Percentiles rank a stretch among this genome's conserved stretches.
Conservation (phyloP, 192 early-diverging fungal genomes). For the Backusella westeae region DNA sequence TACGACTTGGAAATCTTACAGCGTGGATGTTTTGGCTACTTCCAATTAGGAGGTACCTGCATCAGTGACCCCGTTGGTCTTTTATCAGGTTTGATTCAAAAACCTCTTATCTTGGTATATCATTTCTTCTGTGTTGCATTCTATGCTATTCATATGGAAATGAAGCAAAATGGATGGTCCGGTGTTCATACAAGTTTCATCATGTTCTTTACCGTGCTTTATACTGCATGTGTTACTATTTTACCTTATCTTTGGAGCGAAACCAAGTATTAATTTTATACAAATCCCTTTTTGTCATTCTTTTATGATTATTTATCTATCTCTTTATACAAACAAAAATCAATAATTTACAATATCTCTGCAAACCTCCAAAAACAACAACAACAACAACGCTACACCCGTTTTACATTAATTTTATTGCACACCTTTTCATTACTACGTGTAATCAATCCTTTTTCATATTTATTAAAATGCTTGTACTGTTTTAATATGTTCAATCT, state of each 20-base stretch:
- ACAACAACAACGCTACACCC: not conserved
- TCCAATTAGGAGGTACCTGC: slow-evolving; percentile 79
- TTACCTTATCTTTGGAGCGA: slow-evolving; percentile 44
- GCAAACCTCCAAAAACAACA: not conserved
- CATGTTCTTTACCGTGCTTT: slow-evolving; percentile 49
- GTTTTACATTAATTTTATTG: not conserved
- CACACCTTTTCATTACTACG: too few species aligned
- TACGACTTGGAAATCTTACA: slow-evolving; percentile 71
- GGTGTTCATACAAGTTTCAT: slow-evolving; percentile 47
- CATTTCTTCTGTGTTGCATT: slow-evolving; percentile 95
- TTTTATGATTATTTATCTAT: not conserved
- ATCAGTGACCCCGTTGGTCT: slow-evolving; percentile 81
- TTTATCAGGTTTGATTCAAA: slow-evolving; percentile 76
- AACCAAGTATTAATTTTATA: slow-evolving; percentile 7
- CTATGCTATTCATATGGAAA: slow-evolving; percentile 57
- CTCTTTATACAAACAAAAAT: not conserved
- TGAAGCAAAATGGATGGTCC: slow-evolving; percentile 46
- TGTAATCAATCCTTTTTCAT: too few species aligned
- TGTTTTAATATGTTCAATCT: too few species aligned
- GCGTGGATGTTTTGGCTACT: slow-evolving; percentile 86
- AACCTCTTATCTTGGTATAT: slow-evolving; percentile 72
- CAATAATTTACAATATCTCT: not conserved
- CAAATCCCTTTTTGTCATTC: not conserved
- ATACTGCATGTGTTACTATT: slow-evolving; percentile 49
- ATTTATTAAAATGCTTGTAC: too few species aligned